phyloP scores from a whole-genome alignment of 2,329 filamentous ascomycete species.

The Blastomyces gilchristii region DNA sequence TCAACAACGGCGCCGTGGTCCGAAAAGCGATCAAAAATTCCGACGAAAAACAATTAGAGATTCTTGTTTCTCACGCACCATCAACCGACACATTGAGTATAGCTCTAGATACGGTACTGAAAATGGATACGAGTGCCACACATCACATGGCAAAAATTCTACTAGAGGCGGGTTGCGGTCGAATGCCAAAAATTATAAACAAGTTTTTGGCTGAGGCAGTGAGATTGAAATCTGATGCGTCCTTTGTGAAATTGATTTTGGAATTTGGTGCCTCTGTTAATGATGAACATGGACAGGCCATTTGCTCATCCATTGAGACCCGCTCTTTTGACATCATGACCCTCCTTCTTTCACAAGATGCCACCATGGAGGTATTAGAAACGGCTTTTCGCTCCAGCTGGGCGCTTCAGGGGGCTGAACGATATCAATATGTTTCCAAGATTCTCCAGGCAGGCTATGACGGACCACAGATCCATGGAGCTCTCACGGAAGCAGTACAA shows the following conservation, averaged over 20 bases:
- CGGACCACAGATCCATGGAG: conserved; percentile 11
- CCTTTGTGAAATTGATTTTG: conserved; percentile 14
- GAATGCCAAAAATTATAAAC: conserved; percentile 10
- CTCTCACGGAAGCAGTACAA: conserved; percentile 15
- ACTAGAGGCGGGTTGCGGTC: conserved; percentile 9
- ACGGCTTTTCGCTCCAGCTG: conserved; percentile 12
- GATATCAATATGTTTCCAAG: conserved; percentile 15
- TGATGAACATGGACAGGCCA: conserved; percentile 13
- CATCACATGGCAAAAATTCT: conserved; percentile 14
- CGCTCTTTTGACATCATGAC: conserved; percentile 12
- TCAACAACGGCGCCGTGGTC: conserved; percentile 13
- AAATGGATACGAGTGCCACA: conserved; percentile 5
- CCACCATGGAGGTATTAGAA: conserved; percentile 11
- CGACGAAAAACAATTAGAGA: conserved; percentile 13
- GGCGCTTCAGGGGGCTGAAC: conserved; percentile 4
- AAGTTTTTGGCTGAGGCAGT: conserved; percentile 11
- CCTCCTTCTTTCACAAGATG: conserved; percentile 12
- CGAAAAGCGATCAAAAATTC: conserved; percentile 13
- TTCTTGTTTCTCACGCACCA: conserved; percentile 12
- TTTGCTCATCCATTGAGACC: conserved; percentile 12
- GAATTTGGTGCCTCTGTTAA: conserved; percentile 15
- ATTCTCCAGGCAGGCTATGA: conserved; percentile 18
- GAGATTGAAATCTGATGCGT: conserved; percentile 8
- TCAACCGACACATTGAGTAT: conserved; percentile 11
- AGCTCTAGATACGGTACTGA: conserved; percentile 11